Percentiles rank a stretch among this genome's conserved stretches.
Conservation (phyloP, 305 asterid genomes). For the Ilex paraguariensis region DNA sequence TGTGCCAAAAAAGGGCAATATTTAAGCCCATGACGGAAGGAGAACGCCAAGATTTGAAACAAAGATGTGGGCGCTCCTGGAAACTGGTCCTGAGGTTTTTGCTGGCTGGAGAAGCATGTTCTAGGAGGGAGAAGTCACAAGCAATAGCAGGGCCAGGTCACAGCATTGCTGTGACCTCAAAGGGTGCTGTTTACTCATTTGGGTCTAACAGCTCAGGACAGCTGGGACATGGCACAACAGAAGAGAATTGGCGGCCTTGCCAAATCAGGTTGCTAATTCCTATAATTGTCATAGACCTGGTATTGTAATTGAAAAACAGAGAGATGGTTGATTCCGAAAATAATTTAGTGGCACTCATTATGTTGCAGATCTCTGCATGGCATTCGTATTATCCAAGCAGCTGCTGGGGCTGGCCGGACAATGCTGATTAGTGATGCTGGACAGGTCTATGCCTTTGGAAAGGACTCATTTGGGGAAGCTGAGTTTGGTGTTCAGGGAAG, state of each 20-base stretch:
- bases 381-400: conserved; percentile 75
- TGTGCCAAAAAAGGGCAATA: conserved; percentile 88
- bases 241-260: conserved; percentile 60
- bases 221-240: conserved; percentile 82
- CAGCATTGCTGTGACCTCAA: conserved; percentile 81
- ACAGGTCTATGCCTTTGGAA: conserved; percentile 79
- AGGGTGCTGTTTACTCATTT: conserved; percentile 73
- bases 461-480: conserved; percentile 78
- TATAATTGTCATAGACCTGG: conserved; percentile 4
- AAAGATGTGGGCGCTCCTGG: conserved; percentile 89
- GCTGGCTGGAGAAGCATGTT: conserved; percentile 83
- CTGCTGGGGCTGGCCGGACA: conserved; percentile 82
- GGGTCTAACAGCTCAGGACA: conserved; percentile 88
- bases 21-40: conserved; percentile 76
- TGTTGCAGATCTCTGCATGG: conserved; percentile 79
- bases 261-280: conserved; percentile 52
- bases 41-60: conserved; percentile 52
- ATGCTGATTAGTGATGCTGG: conserved; percentile 85
- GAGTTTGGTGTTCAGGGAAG: conserved; percentile 73
- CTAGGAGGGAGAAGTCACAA: conserved; percentile 78
- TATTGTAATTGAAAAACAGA: conserved; percentile 5
- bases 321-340: conserved; percentile 11
- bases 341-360: conserved; percentile 23
- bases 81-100: conserved; percentile 84
- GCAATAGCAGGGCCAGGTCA: conserved; percentile 99